Base-by-base conservation (phyloP, 2,329 filamentous ascomycete genomes). In the Colletotrichum echinochloae region DNA sequence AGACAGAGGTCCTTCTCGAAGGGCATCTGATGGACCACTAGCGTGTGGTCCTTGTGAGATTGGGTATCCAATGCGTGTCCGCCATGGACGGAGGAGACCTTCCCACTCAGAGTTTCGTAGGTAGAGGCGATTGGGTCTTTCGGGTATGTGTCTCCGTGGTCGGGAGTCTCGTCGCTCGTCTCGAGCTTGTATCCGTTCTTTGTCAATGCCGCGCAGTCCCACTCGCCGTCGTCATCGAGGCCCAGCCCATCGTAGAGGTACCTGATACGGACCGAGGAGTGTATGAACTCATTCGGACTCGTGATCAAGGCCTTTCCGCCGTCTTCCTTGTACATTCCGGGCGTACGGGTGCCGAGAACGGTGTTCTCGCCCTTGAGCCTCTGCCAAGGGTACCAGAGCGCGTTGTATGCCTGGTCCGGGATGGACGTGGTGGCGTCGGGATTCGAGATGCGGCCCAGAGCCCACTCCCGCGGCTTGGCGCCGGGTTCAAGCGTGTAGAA, bases 211-310 rank as follows among this genome's bases (percentile, higher is more conserved):
- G 56, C 35, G 12, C 73, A 74, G 20, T 57, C 48, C 71, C 78
- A 80, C 4, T 65, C 64, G 11, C 73, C 77, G 9, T 70, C 72
- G 62, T 80, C 78, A 52, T 79, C 73, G 49, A 79, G 75, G 9
- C 77, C 77, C 2, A 72, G 69, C 0, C 78, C 78, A 7, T 74
- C 68, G 49, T 74, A 76, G 11, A 77, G 76, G 63, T 79, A 78
- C n/a, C 78, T 75, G 37, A 80, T 75, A 5, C 79, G 76, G 0
- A 79, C 79, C 11, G 73, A 78, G 8, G 77, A 75, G 61, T 80
- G 79, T 3, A 80, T 74, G 14, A 74, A 73, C 65, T 80, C 78
- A 55, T 76, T 72, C 1, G 79, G 60, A 3, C 49, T 20, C 16
- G 33, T 57, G 12, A 70, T 63, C 12, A 18, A 3, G 6, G 12